Evolutionary conservation across 345 rosid genomes (phyloP).

Genomic region (Hevea brasiliensis): DNA sequence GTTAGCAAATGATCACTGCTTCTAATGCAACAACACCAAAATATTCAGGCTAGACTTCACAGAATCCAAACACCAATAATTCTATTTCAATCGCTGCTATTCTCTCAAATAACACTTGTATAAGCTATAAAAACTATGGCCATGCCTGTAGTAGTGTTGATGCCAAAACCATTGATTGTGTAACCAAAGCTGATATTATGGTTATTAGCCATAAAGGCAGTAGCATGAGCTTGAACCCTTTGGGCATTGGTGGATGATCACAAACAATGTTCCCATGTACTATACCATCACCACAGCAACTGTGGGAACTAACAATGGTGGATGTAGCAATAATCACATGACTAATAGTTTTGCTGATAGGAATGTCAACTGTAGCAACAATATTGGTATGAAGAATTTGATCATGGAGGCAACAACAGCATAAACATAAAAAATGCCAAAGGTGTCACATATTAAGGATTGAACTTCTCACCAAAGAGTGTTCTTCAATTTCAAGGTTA

Average conservation of each 20-base stretch:
- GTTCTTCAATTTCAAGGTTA: constrained; percentile 51
- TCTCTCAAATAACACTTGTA: constrained; percentile 18
- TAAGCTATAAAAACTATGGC: constrained; percentile 12
- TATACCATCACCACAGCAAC: no score
- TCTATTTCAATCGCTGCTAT: background rate
- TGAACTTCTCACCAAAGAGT: no score
- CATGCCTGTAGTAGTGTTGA: constrained; percentile 18
- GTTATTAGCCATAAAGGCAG: background rate
- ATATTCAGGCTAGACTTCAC: constrained; percentile 26
- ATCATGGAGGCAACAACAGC: constrained; percentile 13
- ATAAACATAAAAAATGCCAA: constrained; percentile 15
- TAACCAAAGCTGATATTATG: background rate
- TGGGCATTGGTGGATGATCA: background rate
- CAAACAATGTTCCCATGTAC: constrained; percentile 3
- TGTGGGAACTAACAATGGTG: background rate
- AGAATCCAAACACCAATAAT: constrained; percentile 17
- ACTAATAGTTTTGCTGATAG: constrained; percentile 11
- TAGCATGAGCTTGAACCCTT: background rate
- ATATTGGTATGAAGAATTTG: constrained; percentile 9
- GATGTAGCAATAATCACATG: constrained; percentile 8
- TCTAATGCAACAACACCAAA: constrained; percentile 5
- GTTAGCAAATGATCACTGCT: constrained; percentile 25
- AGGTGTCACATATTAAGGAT: constrained; percentile 26
- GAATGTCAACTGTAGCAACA: constrained; percentile 25
- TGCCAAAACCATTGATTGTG: background rate